These are phyloP conservation scores for Cantharellus anzutake DNA, from an alignment of 768 basidiomycete genomes.

Conservation along the genomic window DNA sequence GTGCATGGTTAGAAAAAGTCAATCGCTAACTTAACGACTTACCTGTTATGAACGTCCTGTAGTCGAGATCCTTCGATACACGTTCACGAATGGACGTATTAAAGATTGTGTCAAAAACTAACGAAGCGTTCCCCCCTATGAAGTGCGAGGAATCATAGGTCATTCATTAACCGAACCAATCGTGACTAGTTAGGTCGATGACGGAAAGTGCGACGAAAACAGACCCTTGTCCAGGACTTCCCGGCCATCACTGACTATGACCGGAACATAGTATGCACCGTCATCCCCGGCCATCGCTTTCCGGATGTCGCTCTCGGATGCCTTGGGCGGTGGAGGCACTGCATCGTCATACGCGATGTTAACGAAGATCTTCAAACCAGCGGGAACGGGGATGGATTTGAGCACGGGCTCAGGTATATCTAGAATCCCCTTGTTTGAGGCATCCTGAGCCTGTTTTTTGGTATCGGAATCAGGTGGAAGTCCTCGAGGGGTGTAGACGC, in stretches of 20 bases:
- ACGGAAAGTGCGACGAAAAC: not conserved
- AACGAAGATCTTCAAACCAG: conserved; percentile 9
- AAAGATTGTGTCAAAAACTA: conserved; percentile 60
- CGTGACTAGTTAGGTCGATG: too few species aligned
- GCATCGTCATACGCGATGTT: conserved; percentile 4
- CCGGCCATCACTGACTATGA: conserved; percentile 8
- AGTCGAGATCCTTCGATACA: conserved; percentile 36
- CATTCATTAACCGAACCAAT: too few species aligned
- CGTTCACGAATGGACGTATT: conserved; percentile 40
- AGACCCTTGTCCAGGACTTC: conserved; percentile 5
- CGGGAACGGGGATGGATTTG: conserved; percentile 1
- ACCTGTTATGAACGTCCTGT: conserved; percentile 57
- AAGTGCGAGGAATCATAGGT: not conserved
- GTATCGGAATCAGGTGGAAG: not conserved
- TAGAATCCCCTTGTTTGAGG: not conserved
- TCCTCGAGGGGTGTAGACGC: conserved; percentile 2
- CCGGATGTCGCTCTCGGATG: conserved; percentile 6
- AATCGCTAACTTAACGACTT: conserved; percentile 11
- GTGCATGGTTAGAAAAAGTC: not conserved
- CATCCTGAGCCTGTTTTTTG: not conserved
- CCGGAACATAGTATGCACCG: conserved; percentile 7
- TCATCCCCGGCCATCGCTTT: conserved; percentile 10
- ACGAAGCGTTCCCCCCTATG: conserved; percentile 46
- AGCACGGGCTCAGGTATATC: not conserved
- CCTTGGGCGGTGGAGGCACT: conserved; percentile 8